Conservation (phyloP, 352 stramenopile species). For the Globisporangium rhizosaccharum region DNA sequence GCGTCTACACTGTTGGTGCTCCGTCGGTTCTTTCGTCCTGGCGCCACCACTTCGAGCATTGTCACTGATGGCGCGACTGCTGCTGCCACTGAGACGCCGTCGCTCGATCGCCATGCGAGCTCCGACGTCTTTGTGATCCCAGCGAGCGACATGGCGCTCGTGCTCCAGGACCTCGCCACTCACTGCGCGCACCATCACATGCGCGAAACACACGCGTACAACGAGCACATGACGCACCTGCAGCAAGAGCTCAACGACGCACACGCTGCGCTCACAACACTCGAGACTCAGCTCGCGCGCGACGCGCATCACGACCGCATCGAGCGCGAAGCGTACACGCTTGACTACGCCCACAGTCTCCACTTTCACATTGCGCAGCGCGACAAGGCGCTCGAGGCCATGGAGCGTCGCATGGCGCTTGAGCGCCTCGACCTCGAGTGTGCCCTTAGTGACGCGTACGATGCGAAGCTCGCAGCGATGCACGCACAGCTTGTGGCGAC, state of each 20-base stretch:
- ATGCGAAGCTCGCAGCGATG: constrained; percentile 48
- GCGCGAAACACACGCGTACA: not conserved
- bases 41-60: not conserved
- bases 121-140: constrained; percentile 16
- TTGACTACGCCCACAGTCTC: constrained; percentile 36
- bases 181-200: constrained; percentile 2
- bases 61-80: not conserved
- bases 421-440: constrained; percentile 38
- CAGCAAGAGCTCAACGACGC: constrained; percentile 1
- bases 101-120: no score
- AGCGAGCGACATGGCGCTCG: constrained; percentile 11
- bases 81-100: not conserved
- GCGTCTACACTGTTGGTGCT: constrained; percentile 6
- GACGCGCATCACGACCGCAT: constrained; percentile 23
- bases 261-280: not conserved
- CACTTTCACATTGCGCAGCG: constrained; percentile 35
- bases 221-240: not conserved
- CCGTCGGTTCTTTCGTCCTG: constrained; percentile 7
- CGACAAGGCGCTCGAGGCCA: constrained; percentile 19
- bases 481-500: constrained; percentile 44
- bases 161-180: constrained; percentile 12
- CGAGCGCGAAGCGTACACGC: constrained; percentile 35
- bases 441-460: constrained; percentile 46
- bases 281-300: not conserved
- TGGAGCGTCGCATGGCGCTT: constrained; percentile 25